A percentile compares a stretch with the other conserved stretches of the same genome.
Evolutionary conservation across 2,329 filamentous ascomycete species (phyloP).

Genomic region (Claviceps sp.): DNA sequence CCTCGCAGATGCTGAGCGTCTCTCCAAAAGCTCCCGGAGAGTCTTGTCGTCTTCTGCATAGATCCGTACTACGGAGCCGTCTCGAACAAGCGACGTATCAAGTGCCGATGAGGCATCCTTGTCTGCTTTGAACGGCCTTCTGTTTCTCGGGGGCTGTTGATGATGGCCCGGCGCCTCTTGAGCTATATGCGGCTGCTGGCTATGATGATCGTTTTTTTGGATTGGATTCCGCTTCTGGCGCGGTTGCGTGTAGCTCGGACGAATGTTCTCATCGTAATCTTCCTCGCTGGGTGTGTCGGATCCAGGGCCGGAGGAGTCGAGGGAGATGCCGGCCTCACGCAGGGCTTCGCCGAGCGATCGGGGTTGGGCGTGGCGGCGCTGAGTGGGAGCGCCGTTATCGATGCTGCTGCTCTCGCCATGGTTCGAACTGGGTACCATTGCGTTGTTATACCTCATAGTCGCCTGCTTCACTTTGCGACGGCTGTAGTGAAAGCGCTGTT

Average conservation of each 20-base stretch:
- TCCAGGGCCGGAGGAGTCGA: conserved; percentile 10
- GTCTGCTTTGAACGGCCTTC: not conserved
- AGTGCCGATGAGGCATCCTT: not conserved
- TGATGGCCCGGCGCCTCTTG: not conserved
- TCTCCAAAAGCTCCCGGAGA: conserved; percentile 16
- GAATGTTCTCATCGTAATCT: conserved; percentile 28
- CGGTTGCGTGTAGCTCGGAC: conserved; percentile 13
- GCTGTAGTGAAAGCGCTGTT: not conserved
- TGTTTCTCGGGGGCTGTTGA: not conserved
- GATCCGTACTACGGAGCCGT: conserved; percentile 13
- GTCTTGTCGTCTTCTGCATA: conserved; percentile 17
- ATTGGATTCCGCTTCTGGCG: not conserved
- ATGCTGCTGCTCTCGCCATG: not conserved
- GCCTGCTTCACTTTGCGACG: not conserved
- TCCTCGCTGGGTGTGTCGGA: conserved; percentile 32
- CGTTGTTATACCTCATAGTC: not conserved
- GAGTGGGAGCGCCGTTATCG: not conserved
- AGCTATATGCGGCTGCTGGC: not conserved
- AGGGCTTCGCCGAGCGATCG: conserved; percentile 17
- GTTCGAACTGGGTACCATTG: not conserved
- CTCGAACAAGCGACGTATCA: conserved; percentile 10
- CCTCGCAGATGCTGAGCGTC: conserved; percentile 12
- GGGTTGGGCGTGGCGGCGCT: conserved; percentile 4
- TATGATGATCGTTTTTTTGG: not conserved
- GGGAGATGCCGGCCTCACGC: conserved; percentile 12